A percentile compares a stretch with the other conserved stretches of the same genome.
Evolutionary conservation across 108 stramenopile species (phyloP).

Genomic region (Cylindrotheca closterium): DNA sequence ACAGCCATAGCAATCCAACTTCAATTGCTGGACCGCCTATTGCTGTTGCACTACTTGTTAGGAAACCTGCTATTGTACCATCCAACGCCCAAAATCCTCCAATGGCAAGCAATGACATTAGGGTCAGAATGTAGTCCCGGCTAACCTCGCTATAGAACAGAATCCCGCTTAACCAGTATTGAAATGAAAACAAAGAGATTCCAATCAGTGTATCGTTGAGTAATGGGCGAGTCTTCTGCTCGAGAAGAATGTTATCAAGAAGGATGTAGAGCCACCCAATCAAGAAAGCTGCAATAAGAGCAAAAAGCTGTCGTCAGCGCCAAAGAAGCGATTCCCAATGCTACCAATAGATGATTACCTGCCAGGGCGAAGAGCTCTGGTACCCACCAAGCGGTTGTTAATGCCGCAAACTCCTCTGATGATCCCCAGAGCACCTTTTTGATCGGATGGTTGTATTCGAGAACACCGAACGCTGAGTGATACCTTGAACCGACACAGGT

Average conservation of each 20-base stretch:
- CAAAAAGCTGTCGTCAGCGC: no score
- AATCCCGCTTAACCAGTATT: constrained; percentile 84
- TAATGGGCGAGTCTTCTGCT: constrained; percentile 9
- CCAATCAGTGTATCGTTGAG: constrained; percentile 65
- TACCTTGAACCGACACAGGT: no score
- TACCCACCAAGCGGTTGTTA: constrained; percentile 85
- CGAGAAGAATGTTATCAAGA: constrained; percentile 41
- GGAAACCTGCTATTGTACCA: constrained; percentile 58
- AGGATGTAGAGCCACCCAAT: constrained; percentile 86
- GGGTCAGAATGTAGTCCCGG: constrained; percentile 50
- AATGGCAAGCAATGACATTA: constrained; percentile 70
- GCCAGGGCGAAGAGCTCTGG: constrained; percentile 83
- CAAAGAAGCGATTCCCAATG: no score
- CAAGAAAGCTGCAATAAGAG: no score
- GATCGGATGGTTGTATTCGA: constrained; percentile 76
- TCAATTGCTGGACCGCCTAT: constrained; percentile 86
- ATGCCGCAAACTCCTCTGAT: constrained; percentile 35
- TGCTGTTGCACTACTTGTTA: constrained; percentile 70
- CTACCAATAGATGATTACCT: no score
- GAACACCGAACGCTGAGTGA: constrained; percentile 76
- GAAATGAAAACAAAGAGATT: constrained; percentile 81
- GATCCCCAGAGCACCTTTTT: constrained; percentile 45
- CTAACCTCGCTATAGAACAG: constrained; percentile 47
- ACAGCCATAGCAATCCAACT: constrained; percentile 39
- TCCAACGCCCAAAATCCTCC: constrained; percentile 68